Percentiles rank a stretch among this genome's conserved stretches.
Evolutionary conservation across 495 filamentous ascomycete genomes (phyloP).

Genomic region (Ramalina intermedia): DNA sequence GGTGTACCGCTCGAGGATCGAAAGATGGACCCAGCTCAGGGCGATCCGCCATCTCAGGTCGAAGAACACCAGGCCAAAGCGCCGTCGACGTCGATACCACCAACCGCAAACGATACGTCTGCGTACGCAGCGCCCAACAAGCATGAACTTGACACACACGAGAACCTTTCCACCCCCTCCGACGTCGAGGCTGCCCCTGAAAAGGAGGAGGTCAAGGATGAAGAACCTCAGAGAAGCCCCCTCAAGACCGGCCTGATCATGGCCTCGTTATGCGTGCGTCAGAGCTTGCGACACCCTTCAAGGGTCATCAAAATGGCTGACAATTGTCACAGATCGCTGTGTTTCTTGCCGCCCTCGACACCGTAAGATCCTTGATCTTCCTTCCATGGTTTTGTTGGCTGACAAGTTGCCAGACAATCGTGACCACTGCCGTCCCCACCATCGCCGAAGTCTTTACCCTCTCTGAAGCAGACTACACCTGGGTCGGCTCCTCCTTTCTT

Average conservation of each 20-base stretch:
- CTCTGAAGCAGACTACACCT: slow-evolving; percentile 53
- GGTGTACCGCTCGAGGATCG: too few relatives aligned
- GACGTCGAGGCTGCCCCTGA: slow-evolving; percentile 1
- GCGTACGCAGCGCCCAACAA: neutral
- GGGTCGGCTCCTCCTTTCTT: slow-evolving; percentile 60
- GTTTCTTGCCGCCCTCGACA: slow-evolving; percentile 40
- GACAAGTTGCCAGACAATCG: slow-evolving; percentile 27
- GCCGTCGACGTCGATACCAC: neutral
- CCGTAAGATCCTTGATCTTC: slow-evolving; percentile 20
- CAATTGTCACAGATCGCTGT: slow-evolving; percentile 26
- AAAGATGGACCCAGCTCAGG: too few relatives aligned
- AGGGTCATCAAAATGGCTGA: neutral
- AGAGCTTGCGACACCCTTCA: neutral
- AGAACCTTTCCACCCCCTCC: slow-evolving; percentile 4
- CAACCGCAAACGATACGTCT: slow-evolving; percentile 1
- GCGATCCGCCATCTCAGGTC: too few relatives aligned
- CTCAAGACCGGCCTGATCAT: slow-evolving; percentile 36
- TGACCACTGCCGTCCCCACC: slow-evolving; percentile 42
- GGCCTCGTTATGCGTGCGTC: slow-evolving; percentile 33
- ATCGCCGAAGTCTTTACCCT: slow-evolving; percentile 49
- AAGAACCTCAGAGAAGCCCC: slow-evolving; percentile 31
- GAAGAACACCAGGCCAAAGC: too few relatives aligned
- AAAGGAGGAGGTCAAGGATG: slow-evolving; percentile 8
- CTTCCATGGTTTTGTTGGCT: neutral
- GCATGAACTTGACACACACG: neutral